phyloP scores from a whole-genome alignment of 1,284 basidiomycete species.

The Stereum hirsutum region DNA sequence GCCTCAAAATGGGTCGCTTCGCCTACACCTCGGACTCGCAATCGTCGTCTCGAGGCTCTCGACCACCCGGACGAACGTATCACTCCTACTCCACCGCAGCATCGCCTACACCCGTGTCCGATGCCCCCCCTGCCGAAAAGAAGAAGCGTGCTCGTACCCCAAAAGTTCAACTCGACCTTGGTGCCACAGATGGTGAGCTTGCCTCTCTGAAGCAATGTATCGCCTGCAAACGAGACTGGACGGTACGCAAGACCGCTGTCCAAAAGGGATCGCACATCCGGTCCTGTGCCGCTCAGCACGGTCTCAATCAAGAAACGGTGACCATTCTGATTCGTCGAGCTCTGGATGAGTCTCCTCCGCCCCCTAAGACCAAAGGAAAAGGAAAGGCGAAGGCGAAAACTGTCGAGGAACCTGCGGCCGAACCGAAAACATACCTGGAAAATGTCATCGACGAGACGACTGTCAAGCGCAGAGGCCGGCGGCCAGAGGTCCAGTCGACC shows the following conservation, averaged over 20 bases:
- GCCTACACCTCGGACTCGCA: slow-evolving; percentile 3
- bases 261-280: slow-evolving; percentile 62
- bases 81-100: no score
- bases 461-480: slow-evolving; percentile 34
- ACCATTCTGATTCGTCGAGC: slow-evolving; percentile 41
- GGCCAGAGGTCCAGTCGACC: slow-evolving; percentile 31
- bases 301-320: slow-evolving; percentile 46
- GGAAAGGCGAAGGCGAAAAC: slow-evolving; percentile 15
- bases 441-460: slow-evolving; percentile 35
- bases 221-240: slow-evolving; percentile 60
- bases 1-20: slow-evolving; percentile 3
- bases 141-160: slow-evolving; percentile 3
- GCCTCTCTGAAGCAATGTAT: slow-evolving; percentile 46
- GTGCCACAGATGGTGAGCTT: slow-evolving; percentile 38
- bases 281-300: slow-evolving; percentile 53
- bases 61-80: no score
- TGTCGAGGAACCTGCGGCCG: slow-evolving; percentile 6
- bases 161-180: slow-evolving; percentile 17
- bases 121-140: background rate
- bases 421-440: slow-evolving; percentile 42
- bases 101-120: no score
- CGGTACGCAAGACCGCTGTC: slow-evolving; percentile 45
- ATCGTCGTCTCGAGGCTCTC: no score
- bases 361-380: slow-evolving; percentile 14
- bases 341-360: slow-evolving; percentile 21